Base-by-base conservation (phyloP, 169 alveolate genomes). In the Plasmodium vinckei region DNA sequence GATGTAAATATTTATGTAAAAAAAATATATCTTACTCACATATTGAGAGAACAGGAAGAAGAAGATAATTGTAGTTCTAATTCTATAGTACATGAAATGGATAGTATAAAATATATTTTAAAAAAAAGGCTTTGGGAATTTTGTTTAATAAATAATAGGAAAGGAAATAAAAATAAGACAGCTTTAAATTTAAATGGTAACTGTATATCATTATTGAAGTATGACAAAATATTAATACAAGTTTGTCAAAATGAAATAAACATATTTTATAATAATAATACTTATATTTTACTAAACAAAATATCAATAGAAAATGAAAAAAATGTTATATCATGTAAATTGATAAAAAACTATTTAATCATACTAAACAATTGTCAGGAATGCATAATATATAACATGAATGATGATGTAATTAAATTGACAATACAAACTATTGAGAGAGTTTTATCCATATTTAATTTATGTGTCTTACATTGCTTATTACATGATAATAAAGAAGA, bases 161-260 rank as follows among this genome's bases (percentile, higher is more conserved):
- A 71, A 33, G 9, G n/a, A 9, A 68, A 19, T 9, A 73, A 13
- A 9, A 46, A 19, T 1, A 73, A 44, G 12, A 77, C 77, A 7
- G 9, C 53, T 33, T n/a, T 77, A 49, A 77, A 56, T 63, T 33
- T 77, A 44, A 57, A 63, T n/a, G 71, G 44, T 3, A 47, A 17
- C 10, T 63, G 56, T 15, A 51, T 77, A 64, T 42, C 46, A 5
- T 5, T 77, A 9, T 13, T 64, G 27, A 63, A 56, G 19, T 77
- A 17, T 64, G 63, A 77, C 12, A 4, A 13, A 12, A n/a, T 64
- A 19, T 25, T 77, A 63, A n/a, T 63, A 17, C 88, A 77, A 57
- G 59, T 64, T 6, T 77, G 88, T 23, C 44, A 51, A 53, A 17
- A 77, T 19, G 71, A 77, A 56, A 77, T 77, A 39, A 63, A 77